Evolutionary conservation across 352 stramenopile species (phyloP).

Genomic region (Hyphochytrium catenoides): DNA sequence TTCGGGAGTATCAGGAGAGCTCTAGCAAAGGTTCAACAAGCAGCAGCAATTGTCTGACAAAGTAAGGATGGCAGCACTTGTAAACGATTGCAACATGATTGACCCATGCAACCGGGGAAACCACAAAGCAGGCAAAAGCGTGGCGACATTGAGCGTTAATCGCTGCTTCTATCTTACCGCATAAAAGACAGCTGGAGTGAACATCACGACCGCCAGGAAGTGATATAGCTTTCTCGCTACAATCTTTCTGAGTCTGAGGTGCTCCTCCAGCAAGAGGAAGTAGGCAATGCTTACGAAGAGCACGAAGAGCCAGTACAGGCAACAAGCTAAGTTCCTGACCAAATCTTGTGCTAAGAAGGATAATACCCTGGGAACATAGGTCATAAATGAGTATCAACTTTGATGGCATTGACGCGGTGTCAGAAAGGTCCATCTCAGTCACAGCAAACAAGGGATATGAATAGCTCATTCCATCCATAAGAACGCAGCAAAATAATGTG

Average conservation of each 20-base stretch:
- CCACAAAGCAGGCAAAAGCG: too few species aligned
- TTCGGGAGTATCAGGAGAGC: too few species aligned
- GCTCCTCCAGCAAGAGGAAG: conserved; percentile 16
- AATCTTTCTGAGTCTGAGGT: conserved; percentile 26
- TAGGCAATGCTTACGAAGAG: conserved; percentile 25
- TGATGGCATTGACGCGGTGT: conserved; percentile 16
- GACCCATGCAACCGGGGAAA: too few species aligned
- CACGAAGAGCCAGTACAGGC: conserved; percentile 23
- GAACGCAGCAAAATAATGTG: conserved; percentile 10
- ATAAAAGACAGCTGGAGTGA: conserved; percentile 27
- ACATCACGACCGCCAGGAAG: conserved; percentile 42
- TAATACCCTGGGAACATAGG: too few species aligned
- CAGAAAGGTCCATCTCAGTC: conserved; percentile 27
- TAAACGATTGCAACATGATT: too few species aligned
- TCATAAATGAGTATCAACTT: conserved; percentile 21
- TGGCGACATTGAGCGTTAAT: too few species aligned
- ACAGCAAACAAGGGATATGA: conserved; percentile 25
- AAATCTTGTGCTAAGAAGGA: too few species aligned
- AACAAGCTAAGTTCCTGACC: too few species aligned
- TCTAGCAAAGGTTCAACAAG: too few species aligned
- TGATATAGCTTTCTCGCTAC: conserved; percentile 52
- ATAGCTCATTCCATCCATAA: conserved; percentile 38
- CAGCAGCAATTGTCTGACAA: too few species aligned
- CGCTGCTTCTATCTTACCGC: conserved; percentile 13
- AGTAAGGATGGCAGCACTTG: too few species aligned